A percentile compares a stretch with the other conserved stretches of the same genome.
Conservation (phyloP, 179 eudicot genomes). For the Beta macrorhiza region DNA sequence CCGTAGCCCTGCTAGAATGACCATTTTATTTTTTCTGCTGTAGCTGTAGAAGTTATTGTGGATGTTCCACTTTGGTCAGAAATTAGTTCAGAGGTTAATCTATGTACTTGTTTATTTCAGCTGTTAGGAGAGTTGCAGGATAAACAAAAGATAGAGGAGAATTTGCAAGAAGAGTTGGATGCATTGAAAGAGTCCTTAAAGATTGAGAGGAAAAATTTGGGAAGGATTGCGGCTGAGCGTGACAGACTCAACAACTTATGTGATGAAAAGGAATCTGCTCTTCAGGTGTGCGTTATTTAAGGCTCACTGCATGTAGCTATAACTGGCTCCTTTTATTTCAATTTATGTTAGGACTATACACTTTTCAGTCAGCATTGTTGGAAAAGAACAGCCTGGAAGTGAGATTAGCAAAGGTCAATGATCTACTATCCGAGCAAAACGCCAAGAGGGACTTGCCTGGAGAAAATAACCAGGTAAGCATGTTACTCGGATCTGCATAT, state of each 20-base stretch:
- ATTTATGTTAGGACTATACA: neutral
- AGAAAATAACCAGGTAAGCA: constrained; percentile 62
- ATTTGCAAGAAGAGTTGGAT: constrained; percentile 67
- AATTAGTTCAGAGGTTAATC: constrained; percentile 12
- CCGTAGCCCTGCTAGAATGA: no score
- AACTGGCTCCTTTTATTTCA: neutral
- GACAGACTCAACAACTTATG: constrained; percentile 57
- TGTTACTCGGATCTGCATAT: neutral
- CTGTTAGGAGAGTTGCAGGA: constrained; percentile 66
- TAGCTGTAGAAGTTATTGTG: no score
- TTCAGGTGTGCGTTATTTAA: constrained; percentile 51
- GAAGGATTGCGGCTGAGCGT: constrained; percentile 47
- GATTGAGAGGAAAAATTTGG: constrained; percentile 53
- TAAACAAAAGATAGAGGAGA: constrained; percentile 58
- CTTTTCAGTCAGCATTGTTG: constrained; percentile 49
- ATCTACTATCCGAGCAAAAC: constrained; percentile 45
- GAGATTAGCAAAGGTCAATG: constrained; percentile 51
- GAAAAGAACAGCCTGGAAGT: constrained; percentile 70
- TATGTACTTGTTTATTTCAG: constrained; percentile 42
- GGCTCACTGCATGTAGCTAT: neutral
- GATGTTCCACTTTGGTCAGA: neutral
- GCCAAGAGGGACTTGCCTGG: constrained; percentile 58
- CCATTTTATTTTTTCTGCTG: no score
- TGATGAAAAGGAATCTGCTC: constrained; percentile 68
- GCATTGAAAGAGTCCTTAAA: constrained; percentile 48